A percentile compares a stretch with the other conserved stretches of the same genome.
phyloP scores from a whole-genome alignment of 805 yeast species.

The Jamesozyma lodderae region DNA sequence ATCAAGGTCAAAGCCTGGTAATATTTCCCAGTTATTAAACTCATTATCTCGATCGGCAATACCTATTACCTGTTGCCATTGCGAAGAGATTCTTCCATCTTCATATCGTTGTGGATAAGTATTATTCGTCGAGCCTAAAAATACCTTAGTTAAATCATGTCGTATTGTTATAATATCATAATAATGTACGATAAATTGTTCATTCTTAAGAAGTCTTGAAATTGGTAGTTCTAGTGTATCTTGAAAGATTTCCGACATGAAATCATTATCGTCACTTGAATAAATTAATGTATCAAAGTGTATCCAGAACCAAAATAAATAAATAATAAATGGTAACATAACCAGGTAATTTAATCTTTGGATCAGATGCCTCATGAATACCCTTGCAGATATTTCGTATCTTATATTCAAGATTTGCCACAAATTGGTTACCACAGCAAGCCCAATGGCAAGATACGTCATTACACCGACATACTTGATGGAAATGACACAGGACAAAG shows the following conservation, averaged over 20 bases:
- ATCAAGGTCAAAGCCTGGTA: slow-evolving; percentile 47
- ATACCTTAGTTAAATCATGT: slow-evolving; percentile 71
- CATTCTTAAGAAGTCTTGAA: slow-evolving; percentile 38
- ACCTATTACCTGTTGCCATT: slow-evolving; percentile 89
- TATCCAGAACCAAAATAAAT: slow-evolving; percentile 82
- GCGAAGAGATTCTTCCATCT: slow-evolving; percentile 89
- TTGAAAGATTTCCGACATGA: slow-evolving; percentile 91
- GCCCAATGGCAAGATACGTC: slow-evolving; percentile 79
- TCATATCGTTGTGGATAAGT: slow-evolving; percentile 85
- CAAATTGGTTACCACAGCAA: slow-evolving; percentile 74
- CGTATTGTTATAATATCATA: slow-evolving; percentile 67
- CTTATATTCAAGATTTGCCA: slow-evolving; percentile 76
- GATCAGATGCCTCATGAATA: slow-evolving; percentile 57
- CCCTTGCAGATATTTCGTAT: slow-evolving; percentile 49
- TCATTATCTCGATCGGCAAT: slow-evolving; percentile 38
- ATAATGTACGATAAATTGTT: slow-evolving; percentile 62
- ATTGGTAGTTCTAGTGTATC: slow-evolving; percentile 81
- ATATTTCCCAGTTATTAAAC: slow-evolving; percentile 78
- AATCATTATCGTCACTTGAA: slow-evolving; percentile 92
- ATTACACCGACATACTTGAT: slow-evolving; percentile 94
- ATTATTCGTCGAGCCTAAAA: slow-evolving; percentile 67
- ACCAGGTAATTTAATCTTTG: slow-evolving; percentile 67
- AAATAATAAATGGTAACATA: slow-evolving; percentile 73
- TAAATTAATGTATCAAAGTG: slow-evolving; percentile 74
- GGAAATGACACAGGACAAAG: slow-evolving; percentile 83